These are phyloP conservation scores for Pythium monospermum DNA, from an alignment of 352 stramenopile species.

Conservation along the genomic window DNA sequence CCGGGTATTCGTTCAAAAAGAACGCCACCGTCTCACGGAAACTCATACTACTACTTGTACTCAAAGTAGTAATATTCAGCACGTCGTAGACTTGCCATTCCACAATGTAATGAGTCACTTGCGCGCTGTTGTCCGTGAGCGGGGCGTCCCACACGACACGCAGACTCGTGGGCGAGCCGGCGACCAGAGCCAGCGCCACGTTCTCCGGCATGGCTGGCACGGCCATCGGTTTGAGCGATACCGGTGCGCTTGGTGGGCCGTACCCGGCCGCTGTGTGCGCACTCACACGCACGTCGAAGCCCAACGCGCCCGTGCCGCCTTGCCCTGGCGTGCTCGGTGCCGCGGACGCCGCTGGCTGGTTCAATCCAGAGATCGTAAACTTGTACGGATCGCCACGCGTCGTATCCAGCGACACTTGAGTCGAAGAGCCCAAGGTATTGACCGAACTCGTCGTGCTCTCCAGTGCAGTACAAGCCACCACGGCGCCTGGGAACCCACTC, in stretches of 20 bases:
- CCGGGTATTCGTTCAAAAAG: slow-evolving; percentile 43
- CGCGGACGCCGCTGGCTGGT: slow-evolving; percentile 26
- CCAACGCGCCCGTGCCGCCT: slow-evolving; percentile 29
- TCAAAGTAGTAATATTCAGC: slow-evolving; percentile 41
- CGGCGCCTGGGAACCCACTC: slow-evolving; percentile 26
- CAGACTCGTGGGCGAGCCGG: slow-evolving; percentile 56
- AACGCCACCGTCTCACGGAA: slow-evolving; percentile 40
- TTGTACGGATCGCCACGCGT: slow-evolving; percentile 39
- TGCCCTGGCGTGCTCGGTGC: slow-evolving; percentile 30
- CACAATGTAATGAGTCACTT: slow-evolving; percentile 84
- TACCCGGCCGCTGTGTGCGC: slow-evolving; percentile 64
- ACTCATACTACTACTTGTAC: slow-evolving; percentile 1
- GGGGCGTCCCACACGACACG: slow-evolving; percentile 87
- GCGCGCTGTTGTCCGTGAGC: slow-evolving; percentile 72
- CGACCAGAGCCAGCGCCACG: slow-evolving; percentile 75
- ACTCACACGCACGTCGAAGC: slow-evolving; percentile 59
- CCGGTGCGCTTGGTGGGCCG: slow-evolving; percentile 43
- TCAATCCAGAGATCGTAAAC: slow-evolving; percentile 47
- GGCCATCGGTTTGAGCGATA: slow-evolving; percentile 85
- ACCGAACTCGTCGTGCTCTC: slow-evolving; percentile 39
- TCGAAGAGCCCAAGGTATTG: slow-evolving; percentile 27
- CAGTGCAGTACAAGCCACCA: slow-evolving; percentile 38
- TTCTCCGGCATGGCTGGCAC: slow-evolving; percentile 66
- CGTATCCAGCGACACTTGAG: slow-evolving; percentile 46
- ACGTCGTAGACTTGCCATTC: slow-evolving; percentile 68